Conservation (phyloP, 2,329 filamentous ascomycete species). For the Fusarium fujikuroi region DNA sequence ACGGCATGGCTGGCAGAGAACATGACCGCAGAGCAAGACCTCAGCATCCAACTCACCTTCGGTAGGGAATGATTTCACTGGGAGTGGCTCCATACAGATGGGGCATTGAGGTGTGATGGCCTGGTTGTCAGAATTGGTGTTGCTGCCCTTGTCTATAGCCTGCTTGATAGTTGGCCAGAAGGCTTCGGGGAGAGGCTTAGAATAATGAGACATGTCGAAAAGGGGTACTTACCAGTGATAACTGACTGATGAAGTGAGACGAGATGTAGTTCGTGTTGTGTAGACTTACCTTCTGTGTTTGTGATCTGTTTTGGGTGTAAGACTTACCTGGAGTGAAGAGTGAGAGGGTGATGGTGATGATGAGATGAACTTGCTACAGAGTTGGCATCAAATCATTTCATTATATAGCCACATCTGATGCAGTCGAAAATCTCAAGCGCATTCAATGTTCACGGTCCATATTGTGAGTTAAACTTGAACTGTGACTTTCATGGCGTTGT, state of each 20-base stretch:
- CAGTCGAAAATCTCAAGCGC: neutral
- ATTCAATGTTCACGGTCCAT: neutral
- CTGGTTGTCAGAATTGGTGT: neutral
- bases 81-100: conserved; percentile 29
- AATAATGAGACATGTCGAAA: neutral
- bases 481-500: too few species aligned
- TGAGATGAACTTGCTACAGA: neutral
- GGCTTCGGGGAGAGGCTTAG: neutral
- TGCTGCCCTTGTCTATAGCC: neutral
- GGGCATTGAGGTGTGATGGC: conserved; percentile 14
- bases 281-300: neutral
- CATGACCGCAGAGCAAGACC: conserved; percentile 39
- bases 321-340: neutral
- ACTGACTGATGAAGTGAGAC: neutral
- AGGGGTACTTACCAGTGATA: neutral
- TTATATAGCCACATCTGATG: neutral
- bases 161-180: conserved; percentile 27
- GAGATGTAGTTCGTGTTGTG: neutral
- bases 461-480: neutral
- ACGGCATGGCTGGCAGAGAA: conserved; percentile 35
- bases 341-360: neutral
- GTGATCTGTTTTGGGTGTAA: neutral
- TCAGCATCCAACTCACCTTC: neutral
- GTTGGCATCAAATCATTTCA: neutral
- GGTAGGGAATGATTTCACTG: conserved; percentile 5